A percentile compares a stretch with the other conserved stretches of the same genome.
Evolutionary conservation across 2,329 filamentous ascomycete genomes (phyloP).

Genomic region (Fusarium sterilihyphosum): DNA sequence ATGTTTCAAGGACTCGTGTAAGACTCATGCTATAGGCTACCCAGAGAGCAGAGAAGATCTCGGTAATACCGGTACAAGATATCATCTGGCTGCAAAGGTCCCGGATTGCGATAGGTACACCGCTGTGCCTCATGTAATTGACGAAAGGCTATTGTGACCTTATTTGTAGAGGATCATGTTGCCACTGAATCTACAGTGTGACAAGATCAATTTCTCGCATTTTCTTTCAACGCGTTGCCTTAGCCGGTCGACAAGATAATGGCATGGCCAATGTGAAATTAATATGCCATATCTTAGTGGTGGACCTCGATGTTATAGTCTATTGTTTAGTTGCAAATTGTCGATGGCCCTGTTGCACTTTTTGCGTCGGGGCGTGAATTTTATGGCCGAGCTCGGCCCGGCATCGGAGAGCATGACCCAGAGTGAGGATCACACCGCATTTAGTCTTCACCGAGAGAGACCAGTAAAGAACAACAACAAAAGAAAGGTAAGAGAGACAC

Average conservation of each 20-base stretch:
- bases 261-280: background rate
- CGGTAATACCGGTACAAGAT: background rate
- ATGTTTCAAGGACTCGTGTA: background rate
- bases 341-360: too few species aligned
- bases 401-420: background rate
- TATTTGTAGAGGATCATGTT: background rate
- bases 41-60: background rate
- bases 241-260: rapidly evolving
- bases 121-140: rapidly evolving
- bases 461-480: too few species aligned
- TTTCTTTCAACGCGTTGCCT: background rate
- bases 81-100: rapidly evolving
- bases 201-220: rapidly evolving
- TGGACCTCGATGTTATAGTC: rapidly evolving
- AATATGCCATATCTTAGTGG: too few species aligned
- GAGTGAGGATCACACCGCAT: background rate
- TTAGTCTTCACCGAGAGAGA: background rate
- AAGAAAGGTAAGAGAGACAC: rapidly evolving
- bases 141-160: rapidly evolving
- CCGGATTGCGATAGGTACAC: rapidly evolving
- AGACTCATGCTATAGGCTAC: background rate
- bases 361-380: background rate
- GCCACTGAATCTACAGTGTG: rapidly evolving
- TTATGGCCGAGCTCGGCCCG: conserved; percentile 16
- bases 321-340: background rate